These are phyloP conservation scores for Plantago ovata DNA, from an alignment of 257 asterid genomes.

Conservation along the genomic window DNA sequence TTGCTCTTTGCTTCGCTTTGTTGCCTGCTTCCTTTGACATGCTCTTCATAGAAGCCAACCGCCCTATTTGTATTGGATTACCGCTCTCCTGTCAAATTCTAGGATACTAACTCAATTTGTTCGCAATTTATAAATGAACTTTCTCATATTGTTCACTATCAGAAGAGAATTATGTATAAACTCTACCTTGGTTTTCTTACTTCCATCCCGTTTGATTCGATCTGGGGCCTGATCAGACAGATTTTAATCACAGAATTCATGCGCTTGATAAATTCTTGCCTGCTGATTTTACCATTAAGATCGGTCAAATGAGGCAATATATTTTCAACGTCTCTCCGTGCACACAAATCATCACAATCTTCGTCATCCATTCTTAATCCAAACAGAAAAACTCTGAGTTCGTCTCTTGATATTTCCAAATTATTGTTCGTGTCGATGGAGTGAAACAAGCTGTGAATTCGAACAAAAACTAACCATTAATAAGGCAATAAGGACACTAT, in stretches of 20 bases:
- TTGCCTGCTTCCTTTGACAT: background rate
- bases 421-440: constrained; percentile 32
- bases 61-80: constrained; percentile 16
- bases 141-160: no score
- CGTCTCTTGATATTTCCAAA: constrained; percentile 35
- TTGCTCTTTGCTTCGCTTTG: constrained; percentile 10
- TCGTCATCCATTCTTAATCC: constrained; percentile 35
- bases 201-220: background rate
- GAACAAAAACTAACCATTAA: background rate
- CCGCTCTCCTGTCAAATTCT: constrained; percentile 17
- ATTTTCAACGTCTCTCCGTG: constrained; percentile 41
- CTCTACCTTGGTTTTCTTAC: constrained; percentile 24
- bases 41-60: constrained; percentile 14
- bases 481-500: no score
- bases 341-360: constrained; percentile 25
- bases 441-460: constrained; percentile 31
- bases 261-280: constrained; percentile 43
- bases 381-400: constrained; percentile 47
- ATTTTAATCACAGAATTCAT: constrained; percentile 25
- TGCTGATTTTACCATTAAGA: constrained; percentile 29
- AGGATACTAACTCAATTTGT: no score
- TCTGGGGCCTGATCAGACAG: constrained; percentile 26
- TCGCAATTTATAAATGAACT: no score
- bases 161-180: no score
- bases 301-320: constrained; percentile 42